Evolutionary conservation across 1,284 basidiomycete species (phyloP).

Genomic region (Fomitopsis betulina): DNA sequence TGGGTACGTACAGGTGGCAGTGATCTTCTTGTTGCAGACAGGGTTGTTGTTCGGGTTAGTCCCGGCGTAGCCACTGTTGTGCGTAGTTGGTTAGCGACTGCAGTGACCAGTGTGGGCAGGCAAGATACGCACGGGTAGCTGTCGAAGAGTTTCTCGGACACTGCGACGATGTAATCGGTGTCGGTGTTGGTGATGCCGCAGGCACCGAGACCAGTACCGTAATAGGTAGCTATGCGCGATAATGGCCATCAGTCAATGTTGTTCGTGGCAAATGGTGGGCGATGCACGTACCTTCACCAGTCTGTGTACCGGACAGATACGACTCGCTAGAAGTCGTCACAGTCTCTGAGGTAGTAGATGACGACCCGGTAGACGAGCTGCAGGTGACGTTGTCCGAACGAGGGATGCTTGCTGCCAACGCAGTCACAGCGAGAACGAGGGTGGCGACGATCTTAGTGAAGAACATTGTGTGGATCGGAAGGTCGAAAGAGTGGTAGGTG

Average conservation of each 20-base stretch:
- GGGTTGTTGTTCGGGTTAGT: constrained; percentile 63
- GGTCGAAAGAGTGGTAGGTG: constrained; percentile 9
- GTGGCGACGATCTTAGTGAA: constrained; percentile 41
- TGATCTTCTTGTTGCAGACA: constrained; percentile 47
- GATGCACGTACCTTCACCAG: constrained; percentile 40
- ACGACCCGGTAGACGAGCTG: not conserved
- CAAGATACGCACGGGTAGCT: constrained; percentile 46
- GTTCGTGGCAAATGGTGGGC: not conserved
- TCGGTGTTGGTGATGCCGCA: constrained; percentile 61
- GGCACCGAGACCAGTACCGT: constrained; percentile 58
- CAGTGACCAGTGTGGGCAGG: not conserved
- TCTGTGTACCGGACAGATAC: constrained; percentile 43
- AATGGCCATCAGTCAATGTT: not conserved
- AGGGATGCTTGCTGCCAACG: constrained; percentile 41
- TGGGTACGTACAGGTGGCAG: constrained; percentile 39
- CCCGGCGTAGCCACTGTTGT: constrained; percentile 40
- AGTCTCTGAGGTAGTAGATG: constrained; percentile 7
- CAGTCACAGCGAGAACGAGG: constrained; percentile 40
- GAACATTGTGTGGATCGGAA: constrained; percentile 34
- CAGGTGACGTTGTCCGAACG: constrained; percentile 32
- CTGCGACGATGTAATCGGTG: constrained; percentile 54
- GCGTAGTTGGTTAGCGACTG: not conserved
- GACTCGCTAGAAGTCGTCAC: constrained; percentile 9
- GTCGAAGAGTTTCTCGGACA: constrained; percentile 56
- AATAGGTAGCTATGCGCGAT: constrained; percentile 46